These are phyloP conservation scores for Candolleomyces aberdarensis DNA, from an alignment of 768 basidiomycete species.

Conservation along the genomic window DNA sequence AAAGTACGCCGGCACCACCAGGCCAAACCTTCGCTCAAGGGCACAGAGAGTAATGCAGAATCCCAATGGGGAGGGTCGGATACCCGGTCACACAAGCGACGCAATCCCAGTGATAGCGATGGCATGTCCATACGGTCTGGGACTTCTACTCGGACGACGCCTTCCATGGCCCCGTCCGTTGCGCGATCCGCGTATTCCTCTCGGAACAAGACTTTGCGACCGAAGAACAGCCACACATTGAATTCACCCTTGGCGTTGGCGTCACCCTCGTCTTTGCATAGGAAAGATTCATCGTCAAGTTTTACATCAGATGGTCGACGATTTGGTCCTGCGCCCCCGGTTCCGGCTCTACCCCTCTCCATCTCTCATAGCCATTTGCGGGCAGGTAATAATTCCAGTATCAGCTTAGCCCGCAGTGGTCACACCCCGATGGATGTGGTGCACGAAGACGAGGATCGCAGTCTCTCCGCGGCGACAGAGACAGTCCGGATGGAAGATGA, in stretches of 20 bases:
- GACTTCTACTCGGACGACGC: slow-evolving; percentile 47
- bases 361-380: slow-evolving; percentile 28
- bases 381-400: slow-evolving; percentile 34
- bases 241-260: slow-evolving; percentile 22
- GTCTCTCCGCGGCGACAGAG: slow-evolving; percentile 11
- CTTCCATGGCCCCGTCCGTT: slow-evolving; percentile 44
- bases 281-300: slow-evolving; percentile 64
- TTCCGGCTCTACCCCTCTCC: slow-evolving; percentile 29
- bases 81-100: slow-evolving; percentile 30
- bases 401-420: slow-evolving; percentile 51
- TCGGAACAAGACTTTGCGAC: slow-evolving; percentile 25
- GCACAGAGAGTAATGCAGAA: slow-evolving; percentile 21
- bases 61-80: slow-evolving; percentile 38
- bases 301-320: slow-evolving; percentile 43
- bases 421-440: slow-evolving; percentile 52
- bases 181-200: slow-evolving; percentile 44
- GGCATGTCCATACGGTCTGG: slow-evolving; percentile 51
- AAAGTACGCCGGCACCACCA: slow-evolving; percentile 35
- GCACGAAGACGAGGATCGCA: slow-evolving; percentile 41
- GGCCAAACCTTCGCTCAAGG: slow-evolving; percentile 18
- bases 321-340: slow-evolving; percentile 28
- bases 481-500: slow-evolving; percentile 29
- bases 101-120: slow-evolving; percentile 44
- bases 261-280: slow-evolving; percentile 32
- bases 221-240: slow-evolving; percentile 26